Evolutionary conservation across 208 protist species (phyloP).

Genomic region (Phytomonas serpens): DNA sequence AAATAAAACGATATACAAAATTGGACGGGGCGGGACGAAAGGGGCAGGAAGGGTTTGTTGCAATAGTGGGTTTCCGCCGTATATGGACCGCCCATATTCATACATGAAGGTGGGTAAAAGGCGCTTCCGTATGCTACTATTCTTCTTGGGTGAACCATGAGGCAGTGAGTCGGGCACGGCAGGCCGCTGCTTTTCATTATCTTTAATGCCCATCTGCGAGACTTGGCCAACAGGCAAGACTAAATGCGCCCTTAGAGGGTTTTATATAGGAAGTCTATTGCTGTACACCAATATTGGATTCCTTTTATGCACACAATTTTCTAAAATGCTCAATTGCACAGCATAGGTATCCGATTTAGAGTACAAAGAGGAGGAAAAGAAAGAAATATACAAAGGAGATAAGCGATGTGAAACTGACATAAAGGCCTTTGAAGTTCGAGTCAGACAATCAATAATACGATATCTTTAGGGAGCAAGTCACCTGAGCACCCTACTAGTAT

Average conservation of each 20-base stretch:
- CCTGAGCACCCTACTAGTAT: not conserved
- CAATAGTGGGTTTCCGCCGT: conserved; percentile 60
- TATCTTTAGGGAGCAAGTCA: not conserved
- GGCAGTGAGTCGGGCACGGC: not conserved
- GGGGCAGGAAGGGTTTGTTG: conserved; percentile 70
- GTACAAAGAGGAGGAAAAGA: not conserved
- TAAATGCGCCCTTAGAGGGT: not conserved
- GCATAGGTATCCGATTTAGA: not conserved
- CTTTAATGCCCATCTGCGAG: not conserved
- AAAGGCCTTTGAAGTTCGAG: not conserved
- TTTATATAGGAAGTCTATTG: not conserved
- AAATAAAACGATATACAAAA: conserved; percentile 42
- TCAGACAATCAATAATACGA: not conserved
- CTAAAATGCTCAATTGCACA: not conserved
- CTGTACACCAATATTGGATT: not conserved
- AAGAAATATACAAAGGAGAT: conserved; percentile 3
- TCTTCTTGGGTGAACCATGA: not conserved
- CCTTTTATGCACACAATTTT: not conserved
- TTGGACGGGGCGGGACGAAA: conserved; percentile 48
- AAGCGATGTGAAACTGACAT: not conserved
- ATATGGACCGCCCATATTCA: conserved; percentile 55
- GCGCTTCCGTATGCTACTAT: not conserved
- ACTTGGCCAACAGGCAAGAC: not conserved
- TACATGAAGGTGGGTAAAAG: conserved; percentile 27
- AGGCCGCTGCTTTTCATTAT: not conserved